phyloP scores from a whole-genome alignment of 129 eudicot species.

The Artemisia tridentata region DNA sequence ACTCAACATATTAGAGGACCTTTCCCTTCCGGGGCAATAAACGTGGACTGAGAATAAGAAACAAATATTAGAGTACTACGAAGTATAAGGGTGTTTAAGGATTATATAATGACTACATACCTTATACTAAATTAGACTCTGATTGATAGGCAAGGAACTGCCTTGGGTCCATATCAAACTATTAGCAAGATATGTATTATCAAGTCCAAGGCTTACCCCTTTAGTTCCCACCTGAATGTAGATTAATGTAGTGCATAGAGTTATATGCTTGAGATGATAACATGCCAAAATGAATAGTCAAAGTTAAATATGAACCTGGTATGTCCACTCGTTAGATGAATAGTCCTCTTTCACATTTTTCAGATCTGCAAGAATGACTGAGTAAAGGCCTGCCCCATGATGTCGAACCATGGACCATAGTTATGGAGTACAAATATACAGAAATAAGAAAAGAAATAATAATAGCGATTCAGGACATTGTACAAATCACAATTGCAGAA shows the following conservation, averaged over 20 bases:
- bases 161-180: conserved; percentile 65
- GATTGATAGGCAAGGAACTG: conserved; percentile 38
- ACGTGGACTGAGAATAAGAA: conserved; percentile 42
- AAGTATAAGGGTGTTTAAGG: background rate
- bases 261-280: conserved; percentile 7
- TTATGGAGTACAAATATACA: conserved; percentile 43
- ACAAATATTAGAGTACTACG: conserved; percentile 2
- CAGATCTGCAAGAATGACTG: conserved; percentile 50
- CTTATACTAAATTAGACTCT: conserved; percentile 77
- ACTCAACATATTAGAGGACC: too few species aligned
- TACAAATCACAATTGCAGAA: background rate
- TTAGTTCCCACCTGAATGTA: conserved; percentile 66
- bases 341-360: conserved; percentile 38
- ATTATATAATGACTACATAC: conserved; percentile 21
- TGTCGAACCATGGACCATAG: conserved; percentile 89
- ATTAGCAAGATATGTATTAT: conserved; percentile 52
- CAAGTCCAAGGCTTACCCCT: conserved; percentile 73
- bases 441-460: background rate
- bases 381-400: conserved; percentile 62
- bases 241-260: conserved; percentile 2
- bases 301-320: conserved; percentile 48
- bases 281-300: background rate
- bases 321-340: conserved; percentile 69
- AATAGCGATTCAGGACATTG: background rate
- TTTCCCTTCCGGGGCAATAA: conserved; percentile 64